These are phyloP conservation scores for Ceratobasidium theobromae DNA, from an alignment of 1,284 basidiomycete genomes.

Conservation along the genomic window DNA sequence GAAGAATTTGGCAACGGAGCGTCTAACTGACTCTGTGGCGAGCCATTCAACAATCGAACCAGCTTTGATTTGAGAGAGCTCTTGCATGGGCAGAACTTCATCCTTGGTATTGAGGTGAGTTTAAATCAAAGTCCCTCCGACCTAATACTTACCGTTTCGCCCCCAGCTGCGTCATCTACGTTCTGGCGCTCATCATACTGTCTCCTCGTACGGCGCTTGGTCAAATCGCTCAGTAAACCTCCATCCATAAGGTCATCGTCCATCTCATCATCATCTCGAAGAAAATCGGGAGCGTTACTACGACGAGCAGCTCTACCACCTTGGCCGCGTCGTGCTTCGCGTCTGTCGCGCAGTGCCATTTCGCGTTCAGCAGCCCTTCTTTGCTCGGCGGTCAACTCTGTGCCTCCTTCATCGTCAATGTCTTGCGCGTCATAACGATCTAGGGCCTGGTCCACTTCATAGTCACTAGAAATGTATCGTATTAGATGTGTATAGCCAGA, in stretches of 20 bases:
- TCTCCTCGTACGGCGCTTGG: slow-evolving; percentile 71
- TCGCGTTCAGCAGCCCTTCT: slow-evolving; percentile 83
- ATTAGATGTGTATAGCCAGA: too few relatives aligned
- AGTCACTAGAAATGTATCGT: slow-evolving; percentile 68
- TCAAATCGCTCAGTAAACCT: slow-evolving; percentile 61
- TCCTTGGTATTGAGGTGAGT: neutral
- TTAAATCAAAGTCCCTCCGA: slow-evolving; percentile 7
- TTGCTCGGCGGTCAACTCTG: slow-evolving; percentile 69
- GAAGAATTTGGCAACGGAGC: slow-evolving; percentile 91
- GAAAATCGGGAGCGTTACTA: slow-evolving; percentile 64
- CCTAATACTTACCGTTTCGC: slow-evolving; percentile 66
- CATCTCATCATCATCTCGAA: slow-evolving; percentile 45
- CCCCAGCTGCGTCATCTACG: slow-evolving; percentile 79
- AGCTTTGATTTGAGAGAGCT: slow-evolving; percentile 96
- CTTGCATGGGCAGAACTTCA: slow-evolving; percentile 93
- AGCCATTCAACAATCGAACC: slow-evolving; percentile 98
- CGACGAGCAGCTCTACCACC: slow-evolving; percentile 72
- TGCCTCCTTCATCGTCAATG: slow-evolving; percentile 79
- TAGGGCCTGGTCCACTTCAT: slow-evolving; percentile 76
- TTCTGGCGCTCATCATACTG: slow-evolving; percentile 88
- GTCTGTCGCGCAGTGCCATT: slow-evolving; percentile 87
- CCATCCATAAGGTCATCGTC: slow-evolving; percentile 59
- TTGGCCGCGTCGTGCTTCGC: slow-evolving; percentile 61
- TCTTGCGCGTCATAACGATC: slow-evolving; percentile 88
- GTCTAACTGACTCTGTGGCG: slow-evolving; percentile 83